These are phyloP conservation scores for Lodderomyces beijingensis DNA, from an alignment of 1,139 yeast genomes.

Conservation along the genomic window DNA sequence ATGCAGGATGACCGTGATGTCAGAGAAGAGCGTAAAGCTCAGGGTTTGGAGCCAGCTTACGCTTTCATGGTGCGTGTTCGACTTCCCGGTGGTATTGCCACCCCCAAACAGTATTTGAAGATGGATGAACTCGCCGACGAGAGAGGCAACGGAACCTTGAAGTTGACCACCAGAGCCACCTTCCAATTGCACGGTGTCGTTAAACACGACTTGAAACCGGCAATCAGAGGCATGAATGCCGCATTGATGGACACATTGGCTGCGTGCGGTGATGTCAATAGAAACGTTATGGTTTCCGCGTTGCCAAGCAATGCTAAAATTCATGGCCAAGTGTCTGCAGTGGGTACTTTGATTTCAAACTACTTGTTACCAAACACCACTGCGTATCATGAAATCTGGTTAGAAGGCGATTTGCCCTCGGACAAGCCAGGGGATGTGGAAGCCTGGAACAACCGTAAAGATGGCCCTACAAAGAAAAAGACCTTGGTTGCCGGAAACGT, in stretches of 20 bases:
- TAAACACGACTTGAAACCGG: slow-evolving; percentile 83
- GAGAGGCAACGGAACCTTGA: slow-evolving; percentile 90
- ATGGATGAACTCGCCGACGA: slow-evolving; percentile 78
- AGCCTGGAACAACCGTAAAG: slow-evolving; percentile 69
- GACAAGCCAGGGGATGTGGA: slow-evolving; percentile 66
- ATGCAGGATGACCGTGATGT: slow-evolving; percentile 99
- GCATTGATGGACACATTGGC: slow-evolving; percentile 91
- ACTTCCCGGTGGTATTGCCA: slow-evolving; percentile 88
- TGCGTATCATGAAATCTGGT: slow-evolving; percentile 96
- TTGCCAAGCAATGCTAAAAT: slow-evolving; percentile 80
- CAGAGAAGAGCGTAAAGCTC: slow-evolving; percentile 86
- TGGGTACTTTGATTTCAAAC: slow-evolving; percentile 69
- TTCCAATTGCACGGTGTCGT: slow-evolving; percentile 95
- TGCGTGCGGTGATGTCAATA: slow-evolving; percentile 97
- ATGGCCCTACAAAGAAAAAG: slow-evolving; percentile 76
- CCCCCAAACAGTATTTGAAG: slow-evolving; percentile 84
- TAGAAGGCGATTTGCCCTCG: slow-evolving; percentile 75
- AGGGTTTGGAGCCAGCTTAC: slow-evolving; percentile 93
- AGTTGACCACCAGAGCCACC: slow-evolving; percentile 95
- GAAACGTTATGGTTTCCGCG: slow-evolving; percentile 92
- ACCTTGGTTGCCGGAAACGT: slow-evolving; percentile 86
- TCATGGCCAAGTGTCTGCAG: slow-evolving; percentile 66
- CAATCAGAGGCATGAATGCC: slow-evolving; percentile 90
- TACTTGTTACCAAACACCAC: slow-evolving; percentile 86
- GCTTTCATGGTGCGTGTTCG: slow-evolving; percentile 96